Percentiles rank a stretch among this genome's conserved stretches.
phyloP scores from a whole-genome alignment of 2,329 filamentous ascomycete species.

The Fusarium cicatricum region DNA sequence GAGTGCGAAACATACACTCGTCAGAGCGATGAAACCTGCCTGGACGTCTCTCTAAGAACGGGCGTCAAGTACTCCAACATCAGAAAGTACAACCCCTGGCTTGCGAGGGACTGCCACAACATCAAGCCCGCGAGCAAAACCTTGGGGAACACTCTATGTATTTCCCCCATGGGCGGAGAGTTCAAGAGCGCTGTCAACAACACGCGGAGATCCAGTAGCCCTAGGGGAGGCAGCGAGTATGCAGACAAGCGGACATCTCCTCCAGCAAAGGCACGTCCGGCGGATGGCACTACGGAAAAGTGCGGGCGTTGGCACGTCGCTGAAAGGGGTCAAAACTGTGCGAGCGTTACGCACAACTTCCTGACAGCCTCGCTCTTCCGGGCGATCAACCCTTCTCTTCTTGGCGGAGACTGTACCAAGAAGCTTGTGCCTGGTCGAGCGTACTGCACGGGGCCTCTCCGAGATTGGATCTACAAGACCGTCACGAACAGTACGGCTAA shows the following conservation, averaged over 20 bases:
- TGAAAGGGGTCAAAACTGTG: background rate
- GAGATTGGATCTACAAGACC: no score
- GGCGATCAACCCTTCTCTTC: slow-evolving; percentile 1
- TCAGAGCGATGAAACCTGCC: no score
- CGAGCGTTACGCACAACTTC: background rate
- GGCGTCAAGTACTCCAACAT: background rate
- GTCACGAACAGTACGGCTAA: no score
- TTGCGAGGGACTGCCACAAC: background rate
- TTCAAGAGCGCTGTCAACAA: background rate
- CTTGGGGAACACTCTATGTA: background rate
- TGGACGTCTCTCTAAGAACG: no score
- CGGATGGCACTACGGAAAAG: background rate
- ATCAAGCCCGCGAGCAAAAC: background rate
- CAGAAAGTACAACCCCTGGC: slow-evolving; percentile 2
- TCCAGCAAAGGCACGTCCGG: background rate
- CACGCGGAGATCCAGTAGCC: background rate
- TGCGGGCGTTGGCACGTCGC: slow-evolving; percentile 5
- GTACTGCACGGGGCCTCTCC: background rate
- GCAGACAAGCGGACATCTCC: background rate
- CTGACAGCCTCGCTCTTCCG: slow-evolving; percentile 1
- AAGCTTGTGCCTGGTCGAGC: slow-evolving; percentile 1
- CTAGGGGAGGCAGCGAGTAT: no score
- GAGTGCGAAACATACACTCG: no score
- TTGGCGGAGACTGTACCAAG: background rate
- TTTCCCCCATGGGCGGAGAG: background rate